Base-by-base conservation (phyloP, 2,329 filamentous ascomycete species). In the Podosphaera aphanis region DNA sequence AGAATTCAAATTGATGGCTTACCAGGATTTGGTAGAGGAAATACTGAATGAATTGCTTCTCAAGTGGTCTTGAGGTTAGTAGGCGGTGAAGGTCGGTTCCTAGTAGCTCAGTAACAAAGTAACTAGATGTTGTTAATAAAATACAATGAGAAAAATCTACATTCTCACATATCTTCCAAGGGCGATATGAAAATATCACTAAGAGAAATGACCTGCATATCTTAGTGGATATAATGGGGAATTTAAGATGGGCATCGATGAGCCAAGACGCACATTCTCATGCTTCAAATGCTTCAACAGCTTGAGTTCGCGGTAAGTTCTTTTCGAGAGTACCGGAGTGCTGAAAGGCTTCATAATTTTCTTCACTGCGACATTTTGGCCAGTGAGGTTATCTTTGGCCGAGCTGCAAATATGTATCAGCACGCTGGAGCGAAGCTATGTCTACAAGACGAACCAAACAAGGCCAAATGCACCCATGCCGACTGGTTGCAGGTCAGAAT, bases 321-420 rank as follows among this genome's bases (percentile, higher is more conserved):
- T 76, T 70, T 98, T 98, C 48, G 90, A 90, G 42, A 98, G 71
- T 48, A 98, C 90, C 1, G 90, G 86, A n/a, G 90, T 98, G 71
- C 86, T 94, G 66, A 98, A 98, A 8, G 90, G 90, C 70, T 95
- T 98, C 88, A 98, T 95, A 61, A 98, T 98, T 75, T 98, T 98
- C 74, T 98, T 98, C 62, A 98, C 86, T 49, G 90, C 90, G 50
- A 98, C 90, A 64, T 86, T 85, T 64, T 94, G 86, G 62, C 75
- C 83, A 49, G 90, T 95, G 64, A 98, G 84, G 68, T 95, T 86
- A 64, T 98, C 90, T 66, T 85, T 88, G 48, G 90, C 90, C 52
- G 90, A 95, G 66, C 88, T 95, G 61, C 55, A 46, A 39, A 31
- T 11, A n/a, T 29, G 13, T 16, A 50, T 56, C 43, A 56, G 50